These are phyloP conservation scores for Zygnema cylindricum DNA, from an alignment of 139 green algal genomes.

Conservation along the genomic window DNA sequence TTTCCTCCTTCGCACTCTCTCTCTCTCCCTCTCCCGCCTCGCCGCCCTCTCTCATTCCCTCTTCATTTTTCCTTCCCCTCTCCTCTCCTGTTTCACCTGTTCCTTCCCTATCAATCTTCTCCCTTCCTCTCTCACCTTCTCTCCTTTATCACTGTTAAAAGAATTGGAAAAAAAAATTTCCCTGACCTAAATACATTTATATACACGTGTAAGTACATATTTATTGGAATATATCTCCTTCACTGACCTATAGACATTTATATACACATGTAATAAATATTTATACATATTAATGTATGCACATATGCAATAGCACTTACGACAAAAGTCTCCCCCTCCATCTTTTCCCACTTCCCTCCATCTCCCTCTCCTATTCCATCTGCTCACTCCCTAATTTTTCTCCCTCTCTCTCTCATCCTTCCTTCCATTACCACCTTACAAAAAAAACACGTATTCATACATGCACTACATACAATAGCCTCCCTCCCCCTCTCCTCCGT, in stretches of 20 bases:
- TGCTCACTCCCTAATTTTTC: neutral
- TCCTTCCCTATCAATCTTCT: neutral
- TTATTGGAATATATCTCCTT: too few species aligned
- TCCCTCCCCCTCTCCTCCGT: neutral
- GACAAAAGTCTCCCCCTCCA: neutral
- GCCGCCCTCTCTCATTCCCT: neutral
- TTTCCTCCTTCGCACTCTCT: neutral
- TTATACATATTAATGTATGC: too few species aligned
- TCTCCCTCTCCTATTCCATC: neutral
- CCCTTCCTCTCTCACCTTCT: neutral
- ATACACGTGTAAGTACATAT: too few species aligned
- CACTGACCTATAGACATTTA: too few species aligned
- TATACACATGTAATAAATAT: too few species aligned
- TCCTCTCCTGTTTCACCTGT: neutral
- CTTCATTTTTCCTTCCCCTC: neutral
- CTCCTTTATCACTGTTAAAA: slow-evolving; percentile 15
- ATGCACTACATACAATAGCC: too few species aligned
- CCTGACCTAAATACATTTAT: too few species aligned
- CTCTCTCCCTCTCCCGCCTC: neutral
- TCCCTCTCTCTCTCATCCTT: neutral
- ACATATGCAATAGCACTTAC: too few species aligned
- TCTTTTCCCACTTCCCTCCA: neutral
- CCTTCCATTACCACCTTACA: neutral
- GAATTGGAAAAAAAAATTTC: too few species aligned
- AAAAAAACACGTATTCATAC: too few species aligned